phyloP scores from a whole-genome alignment of 331 rosid genomes.

The Acacia concinna region DNA sequence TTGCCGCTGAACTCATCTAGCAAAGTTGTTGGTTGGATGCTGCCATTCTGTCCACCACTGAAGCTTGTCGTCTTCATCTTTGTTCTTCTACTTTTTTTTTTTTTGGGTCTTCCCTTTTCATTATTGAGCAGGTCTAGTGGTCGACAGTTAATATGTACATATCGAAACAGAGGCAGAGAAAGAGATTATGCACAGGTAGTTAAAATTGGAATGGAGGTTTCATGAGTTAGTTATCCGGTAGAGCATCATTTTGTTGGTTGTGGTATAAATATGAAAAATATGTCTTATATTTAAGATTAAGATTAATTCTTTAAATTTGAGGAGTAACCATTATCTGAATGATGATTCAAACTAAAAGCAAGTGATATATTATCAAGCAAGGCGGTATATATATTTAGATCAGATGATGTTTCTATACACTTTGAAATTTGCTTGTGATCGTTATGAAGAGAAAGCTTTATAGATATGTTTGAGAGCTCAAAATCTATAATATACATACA shows the following conservation, averaged over 20 bases:
- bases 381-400: neutral
- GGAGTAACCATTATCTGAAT: neutral
- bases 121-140: slow-evolving; percentile 21
- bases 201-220: slow-evolving; percentile 36
- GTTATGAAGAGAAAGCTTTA: neutral
- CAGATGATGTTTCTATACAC: neutral
- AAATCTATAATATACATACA: neutral
- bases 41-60: slow-evolving; percentile 15
- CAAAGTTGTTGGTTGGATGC: neutral
- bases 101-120: slow-evolving; percentile 19
- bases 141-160: slow-evolving; percentile 60
- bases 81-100: slow-evolving; percentile 9
- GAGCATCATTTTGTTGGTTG: neutral
- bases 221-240: slow-evolving; percentile 1
- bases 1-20: neutral
- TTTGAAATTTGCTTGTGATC: neutral
- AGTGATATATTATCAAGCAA: neutral
- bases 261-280: no score
- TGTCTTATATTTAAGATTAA: no score
- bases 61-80: slow-evolving; percentile 14
- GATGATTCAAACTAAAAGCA: neutral
- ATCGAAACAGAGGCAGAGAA: slow-evolving; percentile 33
- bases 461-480: neutral
- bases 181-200: slow-evolving; percentile 34
- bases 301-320: no score